phyloP scores from a whole-genome alignment of 257 asterid species.

The Eustoma russellianum region DNA sequence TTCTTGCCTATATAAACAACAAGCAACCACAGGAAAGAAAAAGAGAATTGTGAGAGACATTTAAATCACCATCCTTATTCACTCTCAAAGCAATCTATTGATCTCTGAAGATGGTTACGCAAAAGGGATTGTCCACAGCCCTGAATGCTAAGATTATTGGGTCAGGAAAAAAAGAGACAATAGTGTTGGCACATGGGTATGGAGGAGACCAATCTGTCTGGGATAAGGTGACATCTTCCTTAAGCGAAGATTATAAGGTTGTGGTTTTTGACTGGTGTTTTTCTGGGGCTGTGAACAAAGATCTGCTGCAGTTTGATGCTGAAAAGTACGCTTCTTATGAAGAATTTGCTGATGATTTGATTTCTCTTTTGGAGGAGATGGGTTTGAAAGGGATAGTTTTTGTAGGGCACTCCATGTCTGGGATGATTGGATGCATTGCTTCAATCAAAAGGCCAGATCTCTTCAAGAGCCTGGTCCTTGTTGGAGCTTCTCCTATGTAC shows the following conservation, averaged over 20 bases:
- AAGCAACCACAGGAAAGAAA: no score
- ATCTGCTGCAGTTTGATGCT: conserved; percentile 37
- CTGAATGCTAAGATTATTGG: conserved; percentile 63
- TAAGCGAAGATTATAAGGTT: conserved; percentile 30
- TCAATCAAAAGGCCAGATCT: conserved; percentile 65
- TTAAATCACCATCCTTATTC: no score
- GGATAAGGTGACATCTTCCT: conserved; percentile 43
- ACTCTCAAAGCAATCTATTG: no score
- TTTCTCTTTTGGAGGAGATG: conserved; percentile 54
- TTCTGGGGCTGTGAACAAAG: conserved; percentile 46
- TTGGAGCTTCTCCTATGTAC: conserved; percentile 74
- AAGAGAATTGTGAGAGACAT: no score
- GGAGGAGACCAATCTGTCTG: conserved; percentile 79
- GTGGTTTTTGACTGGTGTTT: conserved; percentile 78
- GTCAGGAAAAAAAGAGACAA: conserved; percentile 42
- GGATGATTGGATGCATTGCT: conserved; percentile 82
- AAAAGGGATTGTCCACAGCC: conserved; percentile 16
- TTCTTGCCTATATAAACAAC: no score
- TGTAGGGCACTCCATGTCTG: conserved; percentile 94
- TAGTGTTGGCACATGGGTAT: conserved; percentile 70
- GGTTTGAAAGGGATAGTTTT: conserved; percentile 38
- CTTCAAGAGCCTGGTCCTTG: conserved; percentile 47
- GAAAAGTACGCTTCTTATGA: conserved; percentile 43
- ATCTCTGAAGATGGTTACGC: conserved; percentile 16
- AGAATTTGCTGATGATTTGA: conserved; percentile 67